Conservation (phyloP, 805 yeast species). For the Nakazawaea sp. region DNA sequence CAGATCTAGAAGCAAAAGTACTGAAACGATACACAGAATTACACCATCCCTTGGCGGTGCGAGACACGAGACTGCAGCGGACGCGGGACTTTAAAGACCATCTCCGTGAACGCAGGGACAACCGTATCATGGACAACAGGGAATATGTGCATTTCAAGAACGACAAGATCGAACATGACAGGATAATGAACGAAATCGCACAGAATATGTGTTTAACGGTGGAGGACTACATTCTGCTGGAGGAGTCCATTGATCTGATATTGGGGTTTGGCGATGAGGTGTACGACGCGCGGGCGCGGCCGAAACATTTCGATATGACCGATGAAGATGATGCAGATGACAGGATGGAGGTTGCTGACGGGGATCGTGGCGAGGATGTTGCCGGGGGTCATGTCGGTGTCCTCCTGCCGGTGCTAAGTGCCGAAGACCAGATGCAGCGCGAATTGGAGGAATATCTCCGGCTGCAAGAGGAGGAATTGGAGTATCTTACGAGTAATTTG, state of each 20-base stretch:
- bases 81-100: neutral
- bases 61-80: neutral
- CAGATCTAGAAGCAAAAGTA: slow-evolving; percentile 2
- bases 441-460: slow-evolving; percentile 14
- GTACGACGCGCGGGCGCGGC: slow-evolving; percentile 4
- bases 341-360: neutral
- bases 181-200: slow-evolving; percentile 9
- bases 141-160: slow-evolving; percentile 8
- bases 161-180: slow-evolving; percentile 4
- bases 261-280: slow-evolving; percentile 10
- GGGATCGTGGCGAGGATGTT: neutral
- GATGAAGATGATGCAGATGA: slow-evolving; percentile 5
- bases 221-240: slow-evolving; percentile 6
- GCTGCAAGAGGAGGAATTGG: slow-evolving; percentile 14
- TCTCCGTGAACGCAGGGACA: slow-evolving; percentile 1
- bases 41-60: slow-evolving; percentile 1
- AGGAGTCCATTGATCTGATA: slow-evolving; percentile 10
- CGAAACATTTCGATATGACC: slow-evolving; percentile 7
- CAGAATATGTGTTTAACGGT: slow-evolving; percentile 7
- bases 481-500: slow-evolving; percentile 10
- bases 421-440: slow-evolving; percentile 5
- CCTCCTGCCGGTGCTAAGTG: neutral
- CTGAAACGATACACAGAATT: neutral
- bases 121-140: slow-evolving; percentile 5
- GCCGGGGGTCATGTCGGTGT: neutral